These are phyloP conservation scores for sorghum (Sorghum bicolor) DNA, from an alignment of 176 grass and related monocot genomes.

Conservation along the genomic window Sorghum_bicolor_NCBIv3 NC_012870.2:59445001-59445500, in stretches of 20 bases:
- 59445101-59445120: slow-evolving; percentile 39
- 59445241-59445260: too few species aligned
- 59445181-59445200: too few species aligned
- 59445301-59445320: too few species aligned
- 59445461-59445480: neutral
- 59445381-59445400: neutral
- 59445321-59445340: too few species aligned
- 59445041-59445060: neutral
- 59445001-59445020: slow-evolving; percentile 7
- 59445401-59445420: neutral
- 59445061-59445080: slow-evolving; percentile 10
- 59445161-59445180: neutral
- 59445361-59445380: too few species aligned
- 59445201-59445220: too few species aligned
- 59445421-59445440: neutral
- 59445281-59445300: too few species aligned
- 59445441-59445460: neutral
- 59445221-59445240: too few species aligned
- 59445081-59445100: slow-evolving; percentile 39
- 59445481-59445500: neutral
- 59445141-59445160: neutral
- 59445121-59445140: neutral
- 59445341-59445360: too few species aligned
- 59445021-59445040: slow-evolving; percentile 34
- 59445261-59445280: too few species aligned